These are phyloP conservation scores for Kalmusia sp. DNA, from an alignment of 2,329 filamentous ascomycete species.

Conservation along the genomic window DNA sequence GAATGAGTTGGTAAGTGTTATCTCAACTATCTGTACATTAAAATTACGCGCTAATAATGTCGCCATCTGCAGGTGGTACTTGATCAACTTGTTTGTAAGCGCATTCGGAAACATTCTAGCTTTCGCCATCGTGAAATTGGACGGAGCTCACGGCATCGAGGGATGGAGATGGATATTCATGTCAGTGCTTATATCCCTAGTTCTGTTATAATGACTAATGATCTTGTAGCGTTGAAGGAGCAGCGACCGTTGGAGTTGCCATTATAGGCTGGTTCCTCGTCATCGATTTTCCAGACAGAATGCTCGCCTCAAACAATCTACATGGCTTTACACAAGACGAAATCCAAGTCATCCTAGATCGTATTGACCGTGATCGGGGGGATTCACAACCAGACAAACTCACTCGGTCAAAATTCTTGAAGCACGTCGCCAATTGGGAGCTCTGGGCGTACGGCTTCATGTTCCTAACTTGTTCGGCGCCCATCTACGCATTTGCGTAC, in stretches of 20 bases:
- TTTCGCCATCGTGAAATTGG: conserved; percentile 38
- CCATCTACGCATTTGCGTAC: conserved; percentile 31
- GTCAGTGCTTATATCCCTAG: conserved; percentile 9
- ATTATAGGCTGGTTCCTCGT: conserved; percentile 45
- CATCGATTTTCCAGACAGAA: conserved; percentile 47
- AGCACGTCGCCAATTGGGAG: conserved; percentile 24
- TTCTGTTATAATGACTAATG: background rate
- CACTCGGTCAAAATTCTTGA: conserved; percentile 21
- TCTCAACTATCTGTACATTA: background rate
- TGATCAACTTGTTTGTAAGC: conserved; percentile 26
- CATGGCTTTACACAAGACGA: conserved; percentile 33
- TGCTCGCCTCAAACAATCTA: conserved; percentile 24
- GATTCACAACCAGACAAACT: conserved; percentile 28
- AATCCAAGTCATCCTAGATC: conserved; percentile 32
- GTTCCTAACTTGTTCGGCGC: conserved; percentile 27
- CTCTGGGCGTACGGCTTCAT: conserved; percentile 31
- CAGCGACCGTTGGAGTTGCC: conserved; percentile 40
- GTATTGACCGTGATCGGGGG: conserved; percentile 29
- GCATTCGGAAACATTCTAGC: conserved; percentile 46
- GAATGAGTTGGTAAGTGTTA: conserved; percentile 32
- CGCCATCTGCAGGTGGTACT: conserved; percentile 47
- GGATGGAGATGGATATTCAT: conserved; percentile 45
- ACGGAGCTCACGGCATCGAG: conserved; percentile 24
- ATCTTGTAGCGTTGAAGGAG: conserved; percentile 26
- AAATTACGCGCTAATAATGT: background rate